Evolutionary conservation across 106 monocot species (phyloP), one percentile per base, ranked within the genome.

Genomic region (Amphibolis antarctica): DNA sequence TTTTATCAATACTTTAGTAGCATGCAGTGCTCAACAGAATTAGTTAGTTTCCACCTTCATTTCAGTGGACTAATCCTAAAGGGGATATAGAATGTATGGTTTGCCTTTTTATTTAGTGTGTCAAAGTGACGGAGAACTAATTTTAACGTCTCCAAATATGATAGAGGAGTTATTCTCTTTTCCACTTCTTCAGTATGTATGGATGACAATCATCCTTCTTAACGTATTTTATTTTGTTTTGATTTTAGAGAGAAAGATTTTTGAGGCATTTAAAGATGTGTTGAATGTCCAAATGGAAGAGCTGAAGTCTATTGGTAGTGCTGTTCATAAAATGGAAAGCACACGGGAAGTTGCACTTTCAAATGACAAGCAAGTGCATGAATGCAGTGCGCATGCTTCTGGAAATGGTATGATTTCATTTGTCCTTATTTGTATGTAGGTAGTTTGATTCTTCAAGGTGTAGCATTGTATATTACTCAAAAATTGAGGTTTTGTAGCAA

Each of bases 271-370:
- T 51, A 82, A 80, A 82, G 69, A 69, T 55, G 69, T 82, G 55
- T 62, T 96, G 50, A 86, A 90, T 75, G 65, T 76, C 0, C 96
- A 96, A 87, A 73, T 87, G 57, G 81, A 96, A 71, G 96, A 86
- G 71, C 82, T 96, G 80, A 89, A 90, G 61, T 78, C 79, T 22
- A 86, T 96, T 84, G 69, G 80, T 19, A 82, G 78, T 60, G 68
- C 84, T 71, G 75, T 96, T 42, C 75, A 66, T 23, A 83, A 63
- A 23, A 75, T 93, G 69, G 85, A 81, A 75, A 64, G 30, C 53
- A 71, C 42, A 60, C 78, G 53, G 58, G 77, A 96, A 10, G 46
- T 58, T 75, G 58, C 47, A 26, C 44, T 28, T 17, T 67, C 65
- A 50, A 61, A 79, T 44, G 66, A 83, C 4, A 86, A 77, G 49